Base-by-base conservation (phyloP, 1,284 basidiomycete genomes). In the Pisolithus thermaeus region DNA sequence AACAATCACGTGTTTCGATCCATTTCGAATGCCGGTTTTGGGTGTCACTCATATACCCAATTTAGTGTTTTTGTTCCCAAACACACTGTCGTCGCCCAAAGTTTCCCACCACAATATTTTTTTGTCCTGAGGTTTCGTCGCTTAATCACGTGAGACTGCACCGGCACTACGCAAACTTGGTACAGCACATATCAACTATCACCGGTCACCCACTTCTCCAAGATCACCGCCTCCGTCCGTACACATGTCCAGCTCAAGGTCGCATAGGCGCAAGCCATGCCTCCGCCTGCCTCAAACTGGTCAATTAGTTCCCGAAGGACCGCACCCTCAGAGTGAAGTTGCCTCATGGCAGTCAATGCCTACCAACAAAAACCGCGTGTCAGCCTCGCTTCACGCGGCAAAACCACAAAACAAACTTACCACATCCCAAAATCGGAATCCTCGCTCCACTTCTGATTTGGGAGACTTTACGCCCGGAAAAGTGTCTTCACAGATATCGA, bases 351-450 rank as follows among this genome's bases (percentile, higher is more conserved):
- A 48, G 81, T 81, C 71, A 97, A 81, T 61, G 93, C 82, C 90
- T 94, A 51, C 46, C 20, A 46, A 53, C 46, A 55, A 3, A 35
- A 35, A 35, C 32, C 32, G 32, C 44, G 37, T 55, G 58, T 63
- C 53, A 58, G 58, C 59, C 62, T 61, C 55, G 47, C 58, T 52
- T 48, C 32, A 35, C 32, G 2, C 32, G 32, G 11, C 32, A 12
- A 35, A 20, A 35, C 12, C 16, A 14, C 32, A 5, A 35, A 35
- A 56, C 49, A 52, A 38, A 82, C 92, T 76, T 67, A 96, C 93
- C 68, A 94, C 81, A 65, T 96, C 90, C 96, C 97, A 99, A 77
- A 99, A 99, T 60, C 97, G 79, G 77, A 99, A 98, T 4, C 94
- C 95, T 50, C 97, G 76, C 67, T 94, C 91, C 47, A 99, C 87